A percentile compares a stretch with the other conserved stretches of the same genome.
phyloP scores from a whole-genome alignment of 805 yeast species.

The Saturnispora serradocipensis region DNA sequence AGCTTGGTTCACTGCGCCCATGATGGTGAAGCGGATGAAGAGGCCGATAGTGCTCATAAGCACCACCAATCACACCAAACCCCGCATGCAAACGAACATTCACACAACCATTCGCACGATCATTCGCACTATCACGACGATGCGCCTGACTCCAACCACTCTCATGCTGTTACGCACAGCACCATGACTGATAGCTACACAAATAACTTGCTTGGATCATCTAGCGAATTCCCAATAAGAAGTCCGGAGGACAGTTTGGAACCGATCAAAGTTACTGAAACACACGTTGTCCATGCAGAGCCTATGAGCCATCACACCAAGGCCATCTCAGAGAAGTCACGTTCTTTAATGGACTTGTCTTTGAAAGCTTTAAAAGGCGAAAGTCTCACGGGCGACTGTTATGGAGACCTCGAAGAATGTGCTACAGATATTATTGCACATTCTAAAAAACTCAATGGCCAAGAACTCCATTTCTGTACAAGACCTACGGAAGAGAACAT shows the following conservation, averaged over 20 bases:
- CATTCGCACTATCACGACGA: constrained; percentile 12
- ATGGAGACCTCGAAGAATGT: constrained; percentile 25
- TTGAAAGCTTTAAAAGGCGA: constrained; percentile 24
- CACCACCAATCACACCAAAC: constrained; percentile 7
- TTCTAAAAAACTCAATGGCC: constrained; percentile 11
- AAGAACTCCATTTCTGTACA: constrained; percentile 27
- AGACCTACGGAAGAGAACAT: constrained; percentile 28
- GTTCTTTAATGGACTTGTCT: constrained; percentile 25
- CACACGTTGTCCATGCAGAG: not conserved
- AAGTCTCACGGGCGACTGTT: constrained; percentile 25
- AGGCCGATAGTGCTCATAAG: not conserved
- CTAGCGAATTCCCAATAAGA: not conserved
- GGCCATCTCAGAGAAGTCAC: constrained; percentile 1
- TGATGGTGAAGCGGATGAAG: constrained; percentile 18
- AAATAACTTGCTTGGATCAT: not conserved
- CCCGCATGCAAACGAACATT: constrained; percentile 6
- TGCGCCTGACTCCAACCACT: not conserved
- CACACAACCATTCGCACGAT: constrained; percentile 13
- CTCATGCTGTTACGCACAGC: not conserved
- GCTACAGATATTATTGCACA: constrained; percentile 18
- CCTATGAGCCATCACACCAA: not conserved
- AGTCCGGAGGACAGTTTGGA: not conserved
- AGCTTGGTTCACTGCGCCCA: constrained; percentile 84
- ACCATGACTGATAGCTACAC: not conserved
- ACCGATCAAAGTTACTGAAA: constrained; percentile 1